These are phyloP conservation scores for Eragrostis nindensis DNA, from an alignment of 176 grass and related monocot species.

Conservation along the genomic window DNA sequence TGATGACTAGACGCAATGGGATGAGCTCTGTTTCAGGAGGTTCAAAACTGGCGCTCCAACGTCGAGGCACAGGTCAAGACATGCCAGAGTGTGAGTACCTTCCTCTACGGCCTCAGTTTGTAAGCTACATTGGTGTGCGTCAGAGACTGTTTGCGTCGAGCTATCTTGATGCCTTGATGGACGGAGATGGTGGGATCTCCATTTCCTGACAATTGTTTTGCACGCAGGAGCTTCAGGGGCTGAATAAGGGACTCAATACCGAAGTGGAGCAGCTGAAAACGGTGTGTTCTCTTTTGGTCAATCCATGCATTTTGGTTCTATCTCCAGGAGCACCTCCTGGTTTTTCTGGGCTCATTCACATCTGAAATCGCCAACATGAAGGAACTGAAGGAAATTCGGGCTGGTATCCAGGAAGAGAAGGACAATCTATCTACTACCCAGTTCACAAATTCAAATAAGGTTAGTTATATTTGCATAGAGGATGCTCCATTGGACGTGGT, in stretches of 20 bases:
- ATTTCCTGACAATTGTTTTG: background rate
- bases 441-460: constrained; percentile 30
- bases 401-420: constrained; percentile 51
- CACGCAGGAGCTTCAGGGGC: constrained; percentile 58
- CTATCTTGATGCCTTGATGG: too few relatives aligned
- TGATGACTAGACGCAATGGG: background rate
- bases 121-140: background rate
- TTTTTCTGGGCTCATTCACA: background rate
- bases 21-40: constrained; percentile 59
- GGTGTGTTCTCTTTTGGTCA: constrained; percentile 21
- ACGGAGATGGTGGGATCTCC: too few relatives aligned
- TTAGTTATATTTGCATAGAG: constrained; percentile 16
- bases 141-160: too few relatives aligned
- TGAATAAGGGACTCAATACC: constrained; percentile 47
- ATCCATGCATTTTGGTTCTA: background rate
- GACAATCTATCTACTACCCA: constrained; percentile 17
- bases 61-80: constrained; percentile 62
- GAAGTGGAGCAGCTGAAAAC: constrained; percentile 69
- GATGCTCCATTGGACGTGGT: background rate
- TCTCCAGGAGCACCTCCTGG: background rate
- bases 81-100: constrained; percentile 43
- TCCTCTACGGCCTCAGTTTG: background rate
- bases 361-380: constrained; percentile 22
- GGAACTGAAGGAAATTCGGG: constrained; percentile 66
- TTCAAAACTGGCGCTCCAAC: constrained; percentile 65